Percentiles rank a stretch among this genome's conserved stretches.
phyloP scores from a whole-genome alignment of 345 rosid species.

The Hirschfeldia incana region DNA sequence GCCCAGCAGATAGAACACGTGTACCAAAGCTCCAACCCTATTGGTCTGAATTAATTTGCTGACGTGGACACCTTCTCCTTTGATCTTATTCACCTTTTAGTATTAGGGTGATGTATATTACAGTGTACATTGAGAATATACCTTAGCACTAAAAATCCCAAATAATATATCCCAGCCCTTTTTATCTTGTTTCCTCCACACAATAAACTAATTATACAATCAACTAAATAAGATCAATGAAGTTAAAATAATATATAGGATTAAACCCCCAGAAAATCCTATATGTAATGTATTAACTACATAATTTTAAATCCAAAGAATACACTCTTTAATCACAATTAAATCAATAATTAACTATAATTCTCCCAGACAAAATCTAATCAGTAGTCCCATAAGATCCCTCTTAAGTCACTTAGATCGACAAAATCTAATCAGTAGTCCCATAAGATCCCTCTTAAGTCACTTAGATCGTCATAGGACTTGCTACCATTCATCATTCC shows the following conservation, averaged over 20 bases:
- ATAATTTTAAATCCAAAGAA: slow-evolving; percentile 28
- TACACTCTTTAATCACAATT: slow-evolving; percentile 30
- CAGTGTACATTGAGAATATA: slow-evolving; percentile 20
- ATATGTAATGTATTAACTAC: slow-evolving; percentile 31
- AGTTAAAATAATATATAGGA: slow-evolving; percentile 20
- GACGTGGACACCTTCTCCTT: too few relatives aligned
- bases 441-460: slow-evolving; percentile 38
- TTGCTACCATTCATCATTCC: slow-evolving; percentile 33
- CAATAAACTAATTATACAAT: slow-evolving; percentile 33
- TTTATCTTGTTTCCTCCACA: background rate
- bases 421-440: slow-evolving; percentile 22
- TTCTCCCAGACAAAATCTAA: background rate
- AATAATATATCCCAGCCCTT: slow-evolving; percentile 15
- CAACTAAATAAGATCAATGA: slow-evolving; percentile 23
- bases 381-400: slow-evolving; percentile 37
- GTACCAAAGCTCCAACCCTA: too few relatives aligned
- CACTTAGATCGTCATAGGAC: slow-evolving; percentile 39
- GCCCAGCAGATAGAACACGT: too few relatives aligned
- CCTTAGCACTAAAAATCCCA: slow-evolving; percentile 32
- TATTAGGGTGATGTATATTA: too few relatives aligned
- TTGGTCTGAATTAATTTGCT: too few relatives aligned
- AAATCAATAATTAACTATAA: slow-evolving; percentile 14
- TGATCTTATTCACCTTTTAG: too few relatives aligned
- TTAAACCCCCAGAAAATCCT: slow-evolving; percentile 30
- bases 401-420: slow-evolving; percentile 36